Evolutionary conservation across 495 filamentous ascomycete genomes (phyloP).

Genomic region (Neurospora tetrasperma): DNA sequence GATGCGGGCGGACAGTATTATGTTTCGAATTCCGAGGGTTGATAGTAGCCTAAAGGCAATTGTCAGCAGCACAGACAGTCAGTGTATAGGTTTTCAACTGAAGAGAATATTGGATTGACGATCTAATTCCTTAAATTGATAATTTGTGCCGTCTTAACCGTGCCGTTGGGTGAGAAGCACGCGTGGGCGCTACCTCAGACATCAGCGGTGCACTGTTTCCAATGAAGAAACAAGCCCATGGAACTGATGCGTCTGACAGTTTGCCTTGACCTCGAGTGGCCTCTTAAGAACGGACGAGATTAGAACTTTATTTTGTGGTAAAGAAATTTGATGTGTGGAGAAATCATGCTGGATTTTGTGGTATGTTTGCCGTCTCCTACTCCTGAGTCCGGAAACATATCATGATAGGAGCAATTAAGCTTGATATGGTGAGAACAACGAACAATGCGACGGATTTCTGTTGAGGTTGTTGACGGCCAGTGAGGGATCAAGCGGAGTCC

Average conservation of each 20-base stretch:
- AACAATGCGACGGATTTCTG: background rate
- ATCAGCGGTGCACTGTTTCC: background rate
- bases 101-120: background rate
- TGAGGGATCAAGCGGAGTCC: background rate
- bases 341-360: background rate
- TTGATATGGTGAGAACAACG: background rate
- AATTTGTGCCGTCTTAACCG: background rate
- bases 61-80: background rate
- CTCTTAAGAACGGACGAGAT: background rate
- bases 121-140: background rate
- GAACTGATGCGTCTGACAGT: background rate
- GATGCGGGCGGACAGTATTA: background rate
- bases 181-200: background rate
- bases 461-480: background rate
- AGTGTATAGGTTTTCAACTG: background rate
- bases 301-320: background rate
- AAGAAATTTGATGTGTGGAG: background rate
- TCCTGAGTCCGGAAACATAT: background rate
- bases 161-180: background rate
- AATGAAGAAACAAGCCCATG: background rate
- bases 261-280: background rate
- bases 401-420: background rate
- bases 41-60: background rate
- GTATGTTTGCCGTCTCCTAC: background rate
- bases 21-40: background rate